These are phyloP conservation scores for Mycena chlorophos DNA, from an alignment of 768 basidiomycete species.

Conservation along the genomic window DNA sequence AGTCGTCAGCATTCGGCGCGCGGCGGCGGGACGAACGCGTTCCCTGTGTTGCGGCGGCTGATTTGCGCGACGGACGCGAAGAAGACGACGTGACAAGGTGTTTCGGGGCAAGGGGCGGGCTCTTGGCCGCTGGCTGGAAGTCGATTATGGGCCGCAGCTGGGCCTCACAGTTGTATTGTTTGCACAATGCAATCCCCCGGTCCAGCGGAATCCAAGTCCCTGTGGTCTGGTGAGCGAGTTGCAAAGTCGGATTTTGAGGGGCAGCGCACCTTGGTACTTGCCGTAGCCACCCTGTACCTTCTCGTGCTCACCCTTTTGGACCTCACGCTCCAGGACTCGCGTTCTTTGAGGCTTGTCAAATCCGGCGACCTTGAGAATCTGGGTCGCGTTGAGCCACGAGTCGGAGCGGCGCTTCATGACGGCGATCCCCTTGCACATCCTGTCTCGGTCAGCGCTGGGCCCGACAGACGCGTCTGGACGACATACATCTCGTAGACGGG, in stretches of 20 bases:
- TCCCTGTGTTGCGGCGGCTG: conserved; percentile 39
- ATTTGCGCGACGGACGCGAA: conserved; percentile 49
- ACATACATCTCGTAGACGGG: conserved; percentile 90
- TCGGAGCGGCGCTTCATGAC: conserved; percentile 97
- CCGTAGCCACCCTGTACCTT: conserved; percentile 99
- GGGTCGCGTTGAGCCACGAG: conserved; percentile 98
- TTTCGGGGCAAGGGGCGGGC: conserved; percentile 94
- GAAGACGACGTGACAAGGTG: conserved; percentile 80
- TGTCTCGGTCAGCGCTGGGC: conserved; percentile 46
- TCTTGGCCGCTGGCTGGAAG: conserved; percentile 85
- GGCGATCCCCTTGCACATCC: conserved; percentile 94
- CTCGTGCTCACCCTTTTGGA: conserved; percentile 98
- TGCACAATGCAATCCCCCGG: conserved; percentile 79
- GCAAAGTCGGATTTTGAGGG: conserved; percentile 4
- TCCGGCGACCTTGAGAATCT: conserved; percentile 97
- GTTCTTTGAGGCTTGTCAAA: conserved; percentile 99
- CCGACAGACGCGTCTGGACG: conserved; percentile 38
- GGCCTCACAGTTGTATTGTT: conserved; percentile 89
- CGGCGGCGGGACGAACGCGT: conserved; percentile 66
- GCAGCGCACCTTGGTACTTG: conserved; percentile 91
- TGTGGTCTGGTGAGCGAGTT: conserved; percentile 31
- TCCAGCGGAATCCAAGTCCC: conserved; percentile 99
- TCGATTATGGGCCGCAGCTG: conserved; percentile 92
- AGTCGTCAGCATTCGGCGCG: conserved; percentile 51
- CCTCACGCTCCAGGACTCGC: conserved; percentile 93